Percentiles rank a stretch among this genome's conserved stretches.
These are phyloP conservation scores for Hypoxylon subgilvum DNA, from an alignment of 495 filamentous ascomycete genomes.

Conservation along the genomic window DNA sequence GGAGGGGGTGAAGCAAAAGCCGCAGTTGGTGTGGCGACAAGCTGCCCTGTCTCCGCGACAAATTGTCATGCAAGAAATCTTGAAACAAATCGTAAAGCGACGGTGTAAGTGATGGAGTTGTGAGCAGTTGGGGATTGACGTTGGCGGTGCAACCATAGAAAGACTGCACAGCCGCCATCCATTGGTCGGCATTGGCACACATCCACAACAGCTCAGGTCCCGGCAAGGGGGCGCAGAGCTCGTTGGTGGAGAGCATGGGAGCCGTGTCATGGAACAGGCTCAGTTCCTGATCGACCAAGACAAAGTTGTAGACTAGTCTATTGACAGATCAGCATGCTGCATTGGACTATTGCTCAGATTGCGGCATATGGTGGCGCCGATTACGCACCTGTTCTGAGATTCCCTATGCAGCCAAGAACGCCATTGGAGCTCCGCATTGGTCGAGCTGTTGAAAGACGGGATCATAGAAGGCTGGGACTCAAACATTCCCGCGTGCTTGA, in stretches of 20 bases:
- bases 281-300: conserved; percentile 70
- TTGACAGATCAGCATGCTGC: conserved; percentile 20
- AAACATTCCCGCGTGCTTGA: conserved; percentile 61
- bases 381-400: conserved; percentile 60
- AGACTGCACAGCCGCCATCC: conserved; percentile 58
- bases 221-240: conserved; percentile 64
- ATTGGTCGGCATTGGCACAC: conserved; percentile 49
- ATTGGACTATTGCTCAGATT: conserved; percentile 20
- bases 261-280: conserved; percentile 67
- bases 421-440: conserved; percentile 59
- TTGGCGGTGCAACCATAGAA: conserved; percentile 49
- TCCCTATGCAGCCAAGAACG: conserved; percentile 64
- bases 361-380: conserved; percentile 8
- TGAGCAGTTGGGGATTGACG: conserved; percentile 46
- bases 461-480: conserved; percentile 48
- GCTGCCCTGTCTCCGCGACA: conserved; percentile 38
- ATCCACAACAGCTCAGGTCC: conserved; percentile 61
- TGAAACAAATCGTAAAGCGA: conserved; percentile 65
- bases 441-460: conserved; percentile 38
- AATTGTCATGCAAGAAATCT: conserved; percentile 56
- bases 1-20: conserved; percentile 60
- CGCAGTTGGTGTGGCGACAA: conserved; percentile 57
- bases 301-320: conserved; percentile 68
- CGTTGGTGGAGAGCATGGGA: conserved; percentile 62
- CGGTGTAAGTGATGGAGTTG: conserved; percentile 50